Conservation (phyloP, 768 basidiomycete species). For the Suillus weaverae region DNA sequence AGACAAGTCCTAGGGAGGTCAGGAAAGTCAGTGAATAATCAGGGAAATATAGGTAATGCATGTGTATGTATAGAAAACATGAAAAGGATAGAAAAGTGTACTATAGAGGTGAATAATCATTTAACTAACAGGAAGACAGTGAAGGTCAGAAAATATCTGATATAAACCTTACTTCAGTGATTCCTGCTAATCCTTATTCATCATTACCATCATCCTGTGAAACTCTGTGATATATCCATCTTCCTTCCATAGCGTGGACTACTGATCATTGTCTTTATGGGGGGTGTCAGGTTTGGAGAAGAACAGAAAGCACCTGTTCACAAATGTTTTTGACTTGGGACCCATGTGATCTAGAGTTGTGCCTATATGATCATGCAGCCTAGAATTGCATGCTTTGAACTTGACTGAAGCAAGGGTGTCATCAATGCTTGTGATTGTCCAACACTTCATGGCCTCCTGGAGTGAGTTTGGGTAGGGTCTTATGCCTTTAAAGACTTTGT, state of each 20-base stretch:
- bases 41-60: too few species aligned
- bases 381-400: conserved; percentile 11
- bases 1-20: too few species aligned
- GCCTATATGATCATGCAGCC: too few species aligned
- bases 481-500: conserved; percentile 3
- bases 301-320: neutral
- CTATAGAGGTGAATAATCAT: too few species aligned
- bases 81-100: too few species aligned
- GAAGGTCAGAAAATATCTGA: too few species aligned
- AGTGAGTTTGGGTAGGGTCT: neutral
- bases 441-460: conserved; percentile 13
- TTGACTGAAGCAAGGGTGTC: neutral
- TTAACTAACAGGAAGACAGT: too few species aligned
- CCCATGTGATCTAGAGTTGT: conserved; percentile 1
- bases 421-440: conserved; percentile 9
- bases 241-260: neutral
- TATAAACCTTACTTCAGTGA: too few species aligned
- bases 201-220: neutral
- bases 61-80: too few species aligned
- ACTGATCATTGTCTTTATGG: neutral
- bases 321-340: conserved; percentile 5
- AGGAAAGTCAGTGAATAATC: too few species aligned
- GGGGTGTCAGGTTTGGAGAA: conserved; percentile 1
- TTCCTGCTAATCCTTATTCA: too few species aligned
- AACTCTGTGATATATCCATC: conserved; percentile 9